Evolutionary conservation across 2,329 filamentous ascomycete genomes (phyloP).

Genomic region (Ceratocystis alfenasii): DNA sequence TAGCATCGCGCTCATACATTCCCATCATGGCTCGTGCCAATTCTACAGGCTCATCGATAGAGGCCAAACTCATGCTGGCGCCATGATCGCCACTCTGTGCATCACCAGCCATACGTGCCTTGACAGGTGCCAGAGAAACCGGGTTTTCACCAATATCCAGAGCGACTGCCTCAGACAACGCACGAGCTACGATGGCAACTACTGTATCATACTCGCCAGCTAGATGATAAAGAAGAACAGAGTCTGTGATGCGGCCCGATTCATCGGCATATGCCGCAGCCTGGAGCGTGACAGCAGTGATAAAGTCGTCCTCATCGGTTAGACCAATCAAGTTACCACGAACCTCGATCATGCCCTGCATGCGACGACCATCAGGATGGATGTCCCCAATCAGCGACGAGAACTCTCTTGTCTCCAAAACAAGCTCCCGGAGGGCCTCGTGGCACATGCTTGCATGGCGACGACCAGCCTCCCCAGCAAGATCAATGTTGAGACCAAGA

Average conservation of each 20-base stretch:
- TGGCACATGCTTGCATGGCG: constrained; percentile 76
- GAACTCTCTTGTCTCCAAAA: constrained; percentile 94
- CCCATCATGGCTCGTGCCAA: constrained; percentile 49
- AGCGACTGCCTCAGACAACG: constrained; percentile 78
- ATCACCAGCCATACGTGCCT: constrained; percentile 47
- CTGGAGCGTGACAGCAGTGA: constrained; percentile 84
- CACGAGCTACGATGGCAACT: constrained; percentile 77
- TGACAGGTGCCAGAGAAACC: constrained; percentile 65
- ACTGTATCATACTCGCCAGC: constrained; percentile 93
- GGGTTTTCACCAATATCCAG: constrained; percentile 74
- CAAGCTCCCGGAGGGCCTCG: constrained; percentile 82
- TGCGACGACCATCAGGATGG: constrained; percentile 68
- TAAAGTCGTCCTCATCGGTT: constrained; percentile 67
- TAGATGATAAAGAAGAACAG: constrained; percentile 86
- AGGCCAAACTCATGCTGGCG: constrained; percentile 29
- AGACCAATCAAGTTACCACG: constrained; percentile 72
- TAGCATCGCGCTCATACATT: constrained; percentile 50
- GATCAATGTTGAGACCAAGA: constrained; percentile 82
- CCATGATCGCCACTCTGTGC: constrained; percentile 48
- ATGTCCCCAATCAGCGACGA: constrained; percentile 89
- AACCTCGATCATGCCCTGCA: constrained; percentile 77
- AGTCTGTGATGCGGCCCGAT: constrained; percentile 83
- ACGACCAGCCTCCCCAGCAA: constrained; percentile 59
- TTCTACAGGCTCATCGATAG: constrained; percentile 50
- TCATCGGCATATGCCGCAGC: constrained; percentile 89